phyloP scores from a whole-genome alignment of 148 eudicot genomes.

The Amaranthus cruentus region DNA sequence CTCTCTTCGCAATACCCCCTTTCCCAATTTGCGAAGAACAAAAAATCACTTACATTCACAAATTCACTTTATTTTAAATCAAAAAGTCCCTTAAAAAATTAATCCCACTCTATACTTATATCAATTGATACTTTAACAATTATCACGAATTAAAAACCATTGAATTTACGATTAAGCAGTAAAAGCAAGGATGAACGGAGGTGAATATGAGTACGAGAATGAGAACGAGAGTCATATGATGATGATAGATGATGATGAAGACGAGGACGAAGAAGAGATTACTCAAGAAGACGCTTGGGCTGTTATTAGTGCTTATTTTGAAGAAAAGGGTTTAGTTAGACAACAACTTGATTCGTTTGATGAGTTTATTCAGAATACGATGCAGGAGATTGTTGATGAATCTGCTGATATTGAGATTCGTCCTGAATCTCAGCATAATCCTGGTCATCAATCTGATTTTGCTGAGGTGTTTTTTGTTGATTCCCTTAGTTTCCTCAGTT shows the following conservation, averaged over 20 bases:
- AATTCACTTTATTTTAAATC: too few relatives aligned
- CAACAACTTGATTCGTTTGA: slow-evolving; percentile 94
- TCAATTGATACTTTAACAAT: too few relatives aligned
- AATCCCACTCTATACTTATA: too few relatives aligned
- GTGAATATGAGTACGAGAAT: slow-evolving; percentile 24
- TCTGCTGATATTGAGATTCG: slow-evolving; percentile 90
- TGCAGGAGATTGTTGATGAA: slow-evolving; percentile 97
- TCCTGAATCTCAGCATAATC: slow-evolving; percentile 94
- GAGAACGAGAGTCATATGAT: slow-evolving; percentile 8
- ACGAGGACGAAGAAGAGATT: slow-evolving; percentile 73
- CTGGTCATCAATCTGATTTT: slow-evolving; percentile 78
- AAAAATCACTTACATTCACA: too few relatives aligned
- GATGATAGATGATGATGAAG: slow-evolving; percentile 16
- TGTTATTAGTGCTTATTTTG: slow-evolving; percentile 88
- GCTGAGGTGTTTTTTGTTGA: slow-evolving; percentile 50
- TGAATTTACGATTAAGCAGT: background rate
- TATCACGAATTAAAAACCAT: background rate
- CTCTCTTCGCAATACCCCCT: too few relatives aligned
- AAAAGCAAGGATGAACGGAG: slow-evolving; percentile 10
- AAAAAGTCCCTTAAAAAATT: too few relatives aligned
- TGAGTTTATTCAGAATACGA: slow-evolving; percentile 96
- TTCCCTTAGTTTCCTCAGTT: background rate
- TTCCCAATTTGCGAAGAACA: too few relatives aligned
- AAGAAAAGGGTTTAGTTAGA: slow-evolving; percentile 85
- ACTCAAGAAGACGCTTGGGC: slow-evolving; percentile 99